Conservation (phyloP, 225 moss, liverwort and hornwort genomes). For the Physcomitrium patens region DNA sequence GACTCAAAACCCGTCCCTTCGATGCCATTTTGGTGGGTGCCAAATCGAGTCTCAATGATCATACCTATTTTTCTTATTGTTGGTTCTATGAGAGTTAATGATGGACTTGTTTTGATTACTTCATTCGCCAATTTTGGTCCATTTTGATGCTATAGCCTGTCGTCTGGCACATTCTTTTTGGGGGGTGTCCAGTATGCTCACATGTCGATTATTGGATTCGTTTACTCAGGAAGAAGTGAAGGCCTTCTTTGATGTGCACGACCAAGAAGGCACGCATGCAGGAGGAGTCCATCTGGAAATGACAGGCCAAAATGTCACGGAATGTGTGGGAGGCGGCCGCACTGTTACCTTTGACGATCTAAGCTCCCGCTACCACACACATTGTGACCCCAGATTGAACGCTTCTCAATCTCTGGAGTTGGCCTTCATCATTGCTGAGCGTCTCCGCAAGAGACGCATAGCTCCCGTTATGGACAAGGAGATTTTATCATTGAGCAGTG, state of each 20-base stretch:
- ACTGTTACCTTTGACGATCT: slow-evolving; percentile 46
- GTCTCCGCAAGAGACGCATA: slow-evolving; percentile 45
- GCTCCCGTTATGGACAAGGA: slow-evolving; percentile 29
- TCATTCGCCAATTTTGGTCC: background rate
- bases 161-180: background rate
- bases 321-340: slow-evolving; percentile 50
- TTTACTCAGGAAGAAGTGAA: slow-evolving; percentile 44
- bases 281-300: slow-evolving; percentile 59
- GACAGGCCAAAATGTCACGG: slow-evolving; percentile 59
- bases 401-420: slow-evolving; percentile 55
- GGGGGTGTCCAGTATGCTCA: background rate
- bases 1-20: slow-evolving; percentile 55
- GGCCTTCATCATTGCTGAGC: slow-evolving; percentile 49
- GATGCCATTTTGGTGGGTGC: slow-evolving; percentile 46
- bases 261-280: slow-evolving; percentile 51
- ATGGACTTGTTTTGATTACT: background rate
- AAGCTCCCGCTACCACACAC: slow-evolving; percentile 55
- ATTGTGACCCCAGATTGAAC: slow-evolving; percentile 53
- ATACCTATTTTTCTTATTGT: background rate
- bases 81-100: background rate
- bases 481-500: slow-evolving; percentile 11
- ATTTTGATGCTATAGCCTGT: too few species aligned
- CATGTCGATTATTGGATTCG: background rate
- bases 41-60: background rate
- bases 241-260: slow-evolving; percentile 59